These are phyloP conservation scores for Claviceps pusilla DNA, from an alignment of 2,329 filamentous ascomycete genomes.

Conservation along the genomic window DNA sequence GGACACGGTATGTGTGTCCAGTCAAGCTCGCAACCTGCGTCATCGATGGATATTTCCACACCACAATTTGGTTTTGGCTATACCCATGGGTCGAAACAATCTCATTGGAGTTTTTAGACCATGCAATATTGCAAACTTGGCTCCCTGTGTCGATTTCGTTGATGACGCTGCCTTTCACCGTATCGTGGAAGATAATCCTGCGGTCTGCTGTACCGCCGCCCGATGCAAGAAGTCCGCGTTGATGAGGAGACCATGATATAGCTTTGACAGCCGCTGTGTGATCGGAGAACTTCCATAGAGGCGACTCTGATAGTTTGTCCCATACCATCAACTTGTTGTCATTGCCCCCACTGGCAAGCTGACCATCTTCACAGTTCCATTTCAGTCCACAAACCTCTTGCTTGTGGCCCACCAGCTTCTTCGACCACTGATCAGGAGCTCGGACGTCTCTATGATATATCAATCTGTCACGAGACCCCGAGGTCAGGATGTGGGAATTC, in stretches of 20 bases:
- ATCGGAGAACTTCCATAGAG: conserved; percentile 84
- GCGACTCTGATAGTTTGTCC: conserved; percentile 89
- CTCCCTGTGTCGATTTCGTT: conserved; percentile 92
- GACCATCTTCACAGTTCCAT: conserved; percentile 93
- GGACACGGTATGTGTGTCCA: conserved; percentile 87
- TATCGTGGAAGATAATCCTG: conserved; percentile 97
- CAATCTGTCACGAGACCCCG: conserved; percentile 78
- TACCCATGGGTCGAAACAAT: conserved; percentile 96
- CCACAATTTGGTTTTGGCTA: conserved; percentile 94
- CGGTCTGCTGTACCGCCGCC: conserved; percentile 92
- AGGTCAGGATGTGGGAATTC: conserved; percentile 96
- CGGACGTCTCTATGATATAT: conserved; percentile 95
- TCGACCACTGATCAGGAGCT: conserved; percentile 76
- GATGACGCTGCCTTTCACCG: conserved; percentile 60
- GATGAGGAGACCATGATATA: conserved; percentile 94
- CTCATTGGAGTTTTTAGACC: conserved; percentile 95
- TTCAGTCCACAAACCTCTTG: conserved; percentile 94
- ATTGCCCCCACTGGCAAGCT: conserved; percentile 89
- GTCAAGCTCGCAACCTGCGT: conserved; percentile 89
- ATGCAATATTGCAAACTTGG: conserved; percentile 96
- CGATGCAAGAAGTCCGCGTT: conserved; percentile 83
- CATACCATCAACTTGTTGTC: conserved; percentile 99
- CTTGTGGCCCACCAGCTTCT: conserved; percentile 83
- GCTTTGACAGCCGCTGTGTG: conserved; percentile 95
- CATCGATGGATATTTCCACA: conserved; percentile 99